Evolutionary conservation across 495 filamentous ascomycete species (phyloP).

Genomic region (Entonaema liquescens): DNA sequence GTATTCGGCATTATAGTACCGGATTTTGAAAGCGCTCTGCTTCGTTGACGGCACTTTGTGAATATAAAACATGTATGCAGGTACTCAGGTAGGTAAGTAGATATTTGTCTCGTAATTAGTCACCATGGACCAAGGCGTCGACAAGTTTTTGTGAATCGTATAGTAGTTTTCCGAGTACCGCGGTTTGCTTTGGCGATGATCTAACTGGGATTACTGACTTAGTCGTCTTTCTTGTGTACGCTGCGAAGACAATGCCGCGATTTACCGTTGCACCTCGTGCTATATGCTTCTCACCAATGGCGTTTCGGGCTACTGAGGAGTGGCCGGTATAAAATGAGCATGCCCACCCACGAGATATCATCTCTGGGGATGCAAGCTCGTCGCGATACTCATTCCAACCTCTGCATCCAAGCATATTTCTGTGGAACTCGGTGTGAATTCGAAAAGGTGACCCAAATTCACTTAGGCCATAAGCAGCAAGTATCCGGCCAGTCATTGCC

Average conservation of each 20-base stretch:
- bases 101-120: background rate
- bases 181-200: constrained; percentile 32
- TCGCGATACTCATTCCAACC: constrained; percentile 56
- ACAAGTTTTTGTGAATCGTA: constrained; percentile 37
- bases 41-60: background rate
- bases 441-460: constrained; percentile 51
- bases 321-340: constrained; percentile 52
- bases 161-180: constrained; percentile 26
- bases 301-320: background rate
- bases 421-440: constrained; percentile 49
- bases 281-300: background rate
- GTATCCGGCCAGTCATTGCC: constrained; percentile 48
- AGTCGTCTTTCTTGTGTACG: constrained; percentile 44
- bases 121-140: constrained; percentile 29
- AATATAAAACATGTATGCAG: background rate
- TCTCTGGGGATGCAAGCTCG: constrained; percentile 45
- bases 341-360: constrained; percentile 48
- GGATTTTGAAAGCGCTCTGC: background rate
- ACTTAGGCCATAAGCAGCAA: constrained; percentile 52
- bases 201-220: constrained; percentile 32
- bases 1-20: background rate
- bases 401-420: constrained; percentile 47
- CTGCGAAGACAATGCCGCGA: constrained; percentile 55
- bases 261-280: constrained; percentile 13
- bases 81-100: no score